Percentiles rank a stretch among this genome's conserved stretches.
Evolutionary conservation across 2,329 filamentous ascomycete species (phyloP).

Genomic region (Arthrobotrys megalospora): DNA sequence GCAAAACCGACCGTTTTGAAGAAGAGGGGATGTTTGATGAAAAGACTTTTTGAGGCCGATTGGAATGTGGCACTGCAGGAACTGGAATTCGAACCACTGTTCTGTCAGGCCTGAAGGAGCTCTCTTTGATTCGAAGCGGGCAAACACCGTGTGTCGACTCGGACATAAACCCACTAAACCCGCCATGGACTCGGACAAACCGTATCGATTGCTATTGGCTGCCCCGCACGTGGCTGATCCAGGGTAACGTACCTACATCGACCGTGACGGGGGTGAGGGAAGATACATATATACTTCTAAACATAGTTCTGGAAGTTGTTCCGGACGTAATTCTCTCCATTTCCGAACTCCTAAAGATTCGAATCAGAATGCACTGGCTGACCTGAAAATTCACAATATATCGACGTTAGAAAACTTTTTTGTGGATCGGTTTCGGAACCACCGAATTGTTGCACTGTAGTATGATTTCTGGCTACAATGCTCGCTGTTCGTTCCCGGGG

Average conservation of each 20-base stretch:
- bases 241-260: not conserved
- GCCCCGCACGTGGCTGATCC: conserved; percentile 23
- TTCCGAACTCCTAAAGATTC: too few relatives aligned
- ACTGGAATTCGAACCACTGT: conserved; percentile 23
- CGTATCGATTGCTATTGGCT: not conserved
- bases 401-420: too few relatives aligned
- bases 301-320: too few relatives aligned
- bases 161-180: not conserved
- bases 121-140: not conserved
- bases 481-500: too few relatives aligned
- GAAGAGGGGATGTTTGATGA: conserved; percentile 4
- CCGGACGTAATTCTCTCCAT: too few relatives aligned
- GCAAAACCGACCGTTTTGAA: not conserved
- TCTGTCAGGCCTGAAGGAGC: conserved; percentile 17
- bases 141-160: conserved; percentile 10
- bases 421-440: too few relatives aligned
- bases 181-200: not conserved
- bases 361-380: too few relatives aligned
- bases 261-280: not conserved
- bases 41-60: not conserved
- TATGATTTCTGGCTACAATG: too few relatives aligned
- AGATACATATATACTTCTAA: not conserved
- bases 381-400: too few relatives aligned
- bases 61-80: conserved; percentile 21
- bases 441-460: too few relatives aligned